A percentile compares a stretch with the other conserved stretches of the same genome.
phyloP scores from a whole-genome alignment of 306 rosid species.

The Carpinus fangiana region DNA sequence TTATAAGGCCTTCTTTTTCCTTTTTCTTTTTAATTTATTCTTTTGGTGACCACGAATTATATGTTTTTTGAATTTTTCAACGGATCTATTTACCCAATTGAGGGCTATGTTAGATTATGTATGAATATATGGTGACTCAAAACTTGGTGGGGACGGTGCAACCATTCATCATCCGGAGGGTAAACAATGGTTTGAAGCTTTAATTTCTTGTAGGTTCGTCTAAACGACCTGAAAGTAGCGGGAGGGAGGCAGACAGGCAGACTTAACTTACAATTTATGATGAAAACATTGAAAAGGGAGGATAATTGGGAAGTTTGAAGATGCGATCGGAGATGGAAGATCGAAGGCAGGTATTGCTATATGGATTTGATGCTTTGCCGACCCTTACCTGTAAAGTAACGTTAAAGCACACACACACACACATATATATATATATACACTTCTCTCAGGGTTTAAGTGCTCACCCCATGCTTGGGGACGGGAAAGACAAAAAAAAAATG shows the following conservation, averaged over 20 bases:
- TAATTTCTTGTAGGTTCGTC: neutral
- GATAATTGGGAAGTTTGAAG: neutral
- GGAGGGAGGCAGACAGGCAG: neutral
- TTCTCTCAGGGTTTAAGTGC: too few species aligned
- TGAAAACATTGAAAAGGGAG: too few species aligned
- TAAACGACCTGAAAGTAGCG: neutral
- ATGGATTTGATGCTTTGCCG: constrained; percentile 26
- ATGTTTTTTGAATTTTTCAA: neutral
- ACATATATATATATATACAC: too few species aligned
- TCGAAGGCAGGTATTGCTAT: constrained; percentile 24
- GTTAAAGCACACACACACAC: neutral
- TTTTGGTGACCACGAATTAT: neutral
- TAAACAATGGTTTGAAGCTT: too few species aligned
- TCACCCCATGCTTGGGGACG: too few species aligned
- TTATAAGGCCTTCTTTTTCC: neutral
- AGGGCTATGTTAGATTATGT: neutral
- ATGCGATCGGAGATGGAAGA: constrained; percentile 32
- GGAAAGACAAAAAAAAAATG: too few species aligned
- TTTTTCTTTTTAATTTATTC: neutral
- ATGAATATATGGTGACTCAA: neutral
- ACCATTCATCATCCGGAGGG: too few species aligned
- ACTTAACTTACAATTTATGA: constrained; percentile 31
- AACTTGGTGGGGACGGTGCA: neutral
- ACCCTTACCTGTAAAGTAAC: neutral
- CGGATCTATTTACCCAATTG: neutral